Evolutionary conservation across 1,284 basidiomycete genomes (phyloP).

Genomic region (Hemileia vastatrix): DNA sequence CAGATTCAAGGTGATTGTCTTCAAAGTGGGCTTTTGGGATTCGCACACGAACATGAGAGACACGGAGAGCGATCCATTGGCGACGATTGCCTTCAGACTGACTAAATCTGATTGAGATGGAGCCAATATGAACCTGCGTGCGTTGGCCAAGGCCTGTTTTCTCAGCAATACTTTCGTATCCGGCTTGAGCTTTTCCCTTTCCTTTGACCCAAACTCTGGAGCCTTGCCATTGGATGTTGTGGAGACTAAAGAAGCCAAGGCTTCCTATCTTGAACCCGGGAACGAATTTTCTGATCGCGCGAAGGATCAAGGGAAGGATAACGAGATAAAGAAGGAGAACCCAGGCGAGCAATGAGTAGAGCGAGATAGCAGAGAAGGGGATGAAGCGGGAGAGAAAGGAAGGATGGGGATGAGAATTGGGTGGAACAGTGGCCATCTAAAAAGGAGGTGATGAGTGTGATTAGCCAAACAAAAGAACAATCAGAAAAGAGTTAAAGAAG

Average conservation of each 20-base stretch:
- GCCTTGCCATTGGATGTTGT: slow-evolving; percentile 16
- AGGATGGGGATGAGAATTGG: too few relatives aligned
- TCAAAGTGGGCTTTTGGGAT: slow-evolving; percentile 13
- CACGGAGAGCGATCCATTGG: slow-evolving; percentile 19
- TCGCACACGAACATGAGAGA: slow-evolving; percentile 7
- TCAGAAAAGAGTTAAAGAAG: too few relatives aligned
- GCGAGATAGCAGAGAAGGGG: too few relatives aligned
- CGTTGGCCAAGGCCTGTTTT: neutral
- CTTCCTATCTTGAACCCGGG: slow-evolving; percentile 15
- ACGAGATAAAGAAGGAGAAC: too few relatives aligned
- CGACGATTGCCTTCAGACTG: slow-evolving; percentile 16
- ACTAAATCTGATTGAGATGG: slow-evolving; percentile 8
- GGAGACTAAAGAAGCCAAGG: slow-evolving; percentile 18
- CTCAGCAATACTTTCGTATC: neutral
- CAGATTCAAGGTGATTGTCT: too few relatives aligned
- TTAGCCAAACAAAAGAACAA: too few relatives aligned
- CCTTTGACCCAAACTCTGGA: slow-evolving; percentile 2
- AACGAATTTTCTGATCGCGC: slow-evolving; percentile 12
- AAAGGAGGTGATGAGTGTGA: too few relatives aligned
- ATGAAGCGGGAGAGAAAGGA: too few relatives aligned
- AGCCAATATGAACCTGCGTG: slow-evolving; percentile 2
- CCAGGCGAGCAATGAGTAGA: too few relatives aligned
- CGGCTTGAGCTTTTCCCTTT: neutral
- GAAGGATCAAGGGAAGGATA: slow-evolving; percentile 16
- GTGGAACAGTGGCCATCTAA: too few relatives aligned